Percentiles rank a stretch among this genome's conserved stretches.
These are phyloP conservation scores for Hortaea werneckii DNA, from an alignment of 2,329 filamentous ascomycete genomes.

Conservation along the genomic window DNA sequence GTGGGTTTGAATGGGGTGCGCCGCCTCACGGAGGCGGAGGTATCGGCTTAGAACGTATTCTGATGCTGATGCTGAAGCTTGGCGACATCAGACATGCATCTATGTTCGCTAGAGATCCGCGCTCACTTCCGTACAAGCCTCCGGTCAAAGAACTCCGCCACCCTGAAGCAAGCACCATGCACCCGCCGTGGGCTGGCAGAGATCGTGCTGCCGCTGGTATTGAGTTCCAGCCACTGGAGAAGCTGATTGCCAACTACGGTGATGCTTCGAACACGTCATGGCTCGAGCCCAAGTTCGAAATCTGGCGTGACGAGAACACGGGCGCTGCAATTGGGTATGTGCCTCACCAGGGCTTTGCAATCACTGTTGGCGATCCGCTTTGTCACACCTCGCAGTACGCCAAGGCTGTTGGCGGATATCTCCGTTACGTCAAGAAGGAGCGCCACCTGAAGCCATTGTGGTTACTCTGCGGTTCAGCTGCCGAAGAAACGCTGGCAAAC, in stretches of 20 bases:
- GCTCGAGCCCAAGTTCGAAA: slow-evolving; percentile 78
- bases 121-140: slow-evolving; percentile 65
- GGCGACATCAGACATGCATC: slow-evolving; percentile 85
- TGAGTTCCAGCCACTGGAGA: slow-evolving; percentile 63
- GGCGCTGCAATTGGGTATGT: slow-evolving; percentile 82
- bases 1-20: slow-evolving; percentile 78
- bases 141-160: slow-evolving; percentile 60
- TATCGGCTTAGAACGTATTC: slow-evolving; percentile 77
- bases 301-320: slow-evolving; percentile 71
- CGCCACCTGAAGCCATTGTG: slow-evolving; percentile 69
- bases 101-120: slow-evolving; percentile 79
- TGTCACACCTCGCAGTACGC: slow-evolving; percentile 70
- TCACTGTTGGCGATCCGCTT: slow-evolving; percentile 78
- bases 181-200: slow-evolving; percentile 52
- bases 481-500: slow-evolving; percentile 69
- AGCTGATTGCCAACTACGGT: slow-evolving; percentile 90
- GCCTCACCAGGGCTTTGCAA: slow-evolving; percentile 63
- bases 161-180: slow-evolving; percentile 74
- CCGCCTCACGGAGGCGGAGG: slow-evolving; percentile 85
- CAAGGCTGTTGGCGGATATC: slow-evolving; percentile 62
- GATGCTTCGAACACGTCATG: slow-evolving; percentile 91
- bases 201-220: slow-evolving; percentile 37
- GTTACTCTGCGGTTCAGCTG: slow-evolving; percentile 71
- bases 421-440: slow-evolving; percentile 64
- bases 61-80: slow-evolving; percentile 76